Base-by-base conservation (phyloP, 1,139 yeast species). In the Suhomyces kunorum region DNA sequence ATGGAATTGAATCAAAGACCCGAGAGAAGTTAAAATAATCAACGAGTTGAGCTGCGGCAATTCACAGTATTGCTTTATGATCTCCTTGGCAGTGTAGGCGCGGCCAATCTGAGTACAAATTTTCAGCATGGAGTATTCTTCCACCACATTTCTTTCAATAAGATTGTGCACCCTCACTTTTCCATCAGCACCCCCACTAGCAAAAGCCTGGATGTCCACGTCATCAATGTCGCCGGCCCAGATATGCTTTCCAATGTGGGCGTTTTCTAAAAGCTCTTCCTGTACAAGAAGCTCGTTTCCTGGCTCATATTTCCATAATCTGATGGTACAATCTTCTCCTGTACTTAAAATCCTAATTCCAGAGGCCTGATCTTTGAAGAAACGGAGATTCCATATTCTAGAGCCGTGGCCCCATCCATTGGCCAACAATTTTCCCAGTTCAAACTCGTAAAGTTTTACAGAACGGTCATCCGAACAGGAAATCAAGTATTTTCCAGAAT, bases 391-490 rank as follows among this genome's bases (percentile, higher is more conserved):
- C 98, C 98, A 92, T 31, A 92, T 89, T 56, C 98, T 76, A 0
- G 98, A 90, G 3, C 87, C 84, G 58, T 92, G 98, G 12, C 98
- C 98, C 97, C 98, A 92, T 0, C 96, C 98, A 28, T 81, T 78
- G 1, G 92, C 84, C 26, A 86, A 49, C 23, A 81, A 63, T 6
- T 64, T 50, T 0, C 94, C 92, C 2, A 72, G 55, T 6, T 56
- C 52, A 46, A 83, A 65, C 48, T 79, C 80, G 81, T 90, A 90
- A 8, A 92, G 59, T 42, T 83, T 83, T 37, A 92, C 80, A 0
- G 96, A 86, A 46, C 98, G 72, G 56, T 92, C 98, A 59, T 92
- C 98, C 0, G 98, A 90, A 58, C 98, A 92, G 28, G 94, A 81
- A 1, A 83, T 79, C 6, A 87, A 65, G 42, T 66, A 72, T 35